Evolutionary conservation across 352 stramenopile genomes (phyloP), one percentile per base, ranked within the genome.

Genomic region (Globisporangium emineosum): DNA sequence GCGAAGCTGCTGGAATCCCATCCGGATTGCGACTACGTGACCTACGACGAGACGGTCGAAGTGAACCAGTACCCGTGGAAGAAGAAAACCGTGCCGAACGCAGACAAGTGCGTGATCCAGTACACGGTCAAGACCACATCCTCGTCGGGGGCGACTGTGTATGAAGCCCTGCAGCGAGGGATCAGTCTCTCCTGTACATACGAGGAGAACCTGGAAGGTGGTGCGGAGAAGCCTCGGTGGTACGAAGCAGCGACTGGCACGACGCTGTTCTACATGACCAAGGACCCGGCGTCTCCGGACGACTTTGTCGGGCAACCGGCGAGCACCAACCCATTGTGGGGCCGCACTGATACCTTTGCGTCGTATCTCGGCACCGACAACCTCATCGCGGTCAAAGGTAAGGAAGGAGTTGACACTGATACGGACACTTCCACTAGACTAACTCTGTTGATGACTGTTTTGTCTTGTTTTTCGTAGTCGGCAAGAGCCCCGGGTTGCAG

Each of bases 1-100:
- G 81, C 86, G 37, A 98, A 98, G 72, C 79, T 99, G 61, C 61
- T 99, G 0, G 96, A 99, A 67, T 88, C 90, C 21, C 92, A 99
- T 69, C 96, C 95, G 30, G 91, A 97, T 65, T 99, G 97, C 75
- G 79, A 78, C 10, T 76, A 79, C 43, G 83, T 98, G 17, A 71
- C 55, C 45, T 94, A 96, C 54, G 81, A 97, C 10, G 61, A 97
- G 54, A 98, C 94, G 0, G 72, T 96, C 2, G 78, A 94, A 57
- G 95, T 98, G 35, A 94, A 96, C 57, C 89, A 98, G 61, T 98
- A 96, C 63, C 83, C 81, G 25, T 97, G 88, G 83, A 81, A 88
- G 27, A 93, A 94, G 57, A 86, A 96, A 43, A 79, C 91, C 12
- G 73, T 72, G 2, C 87, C 89, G 2, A 79, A 90, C 35, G 88